Evolutionary conservation across 2,329 filamentous ascomycete genomes (phyloP), one percentile per base, ranked within the genome.

Genomic region (Apiospora hydei): DNA sequence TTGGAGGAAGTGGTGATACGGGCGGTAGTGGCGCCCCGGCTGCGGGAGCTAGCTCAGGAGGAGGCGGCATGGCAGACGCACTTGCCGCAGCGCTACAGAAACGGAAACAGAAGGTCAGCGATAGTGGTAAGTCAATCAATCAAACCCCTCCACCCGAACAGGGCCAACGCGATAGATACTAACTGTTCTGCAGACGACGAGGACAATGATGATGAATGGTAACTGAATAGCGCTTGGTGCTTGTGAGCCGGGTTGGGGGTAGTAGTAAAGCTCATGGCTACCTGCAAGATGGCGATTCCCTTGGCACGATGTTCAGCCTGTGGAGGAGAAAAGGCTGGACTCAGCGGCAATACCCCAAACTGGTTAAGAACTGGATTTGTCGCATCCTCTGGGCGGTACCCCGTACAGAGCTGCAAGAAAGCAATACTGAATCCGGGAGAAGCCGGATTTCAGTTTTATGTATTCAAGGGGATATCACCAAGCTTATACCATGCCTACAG

Each of bases 81-180:
- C 84, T 98, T 77, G 94, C 94, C 73, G 92, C 90, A 73, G 93
- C 92, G 72, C 83, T 95, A 77, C 90, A 92, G 79, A 93, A 94
- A 84, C 89, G 96, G 82, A 98, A 98, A 86, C 91, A 94, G 83
- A 98, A 97, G 87, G 96, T 98, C 81, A 94, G 94, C 84, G 92
- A 94, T 81, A 97, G 94, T 87, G 96, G 96, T 98, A 90, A 90
- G 94, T 92, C 69, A 6, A 26, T 24, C 18, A 64, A 21, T 69
- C 41, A 24, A 11, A 69, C 69, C 24, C 10, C n/a, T n/a, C n/a
- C n/a, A n/a, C 77, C 34, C 26, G 6, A 70, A 7, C 21, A 13
- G 5, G 44, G 16, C 3, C 41, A 47, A 44, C 18, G 2, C 10
- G 41, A 34, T 7, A 72, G 49, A 46, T 10, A 72, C 70, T 68